A percentile compares a stretch with the other conserved stretches of the same genome.
Evolutionary conservation across 2,329 filamentous ascomycete genomes (phyloP).

Genomic region (Hypomyces rosellus): DNA sequence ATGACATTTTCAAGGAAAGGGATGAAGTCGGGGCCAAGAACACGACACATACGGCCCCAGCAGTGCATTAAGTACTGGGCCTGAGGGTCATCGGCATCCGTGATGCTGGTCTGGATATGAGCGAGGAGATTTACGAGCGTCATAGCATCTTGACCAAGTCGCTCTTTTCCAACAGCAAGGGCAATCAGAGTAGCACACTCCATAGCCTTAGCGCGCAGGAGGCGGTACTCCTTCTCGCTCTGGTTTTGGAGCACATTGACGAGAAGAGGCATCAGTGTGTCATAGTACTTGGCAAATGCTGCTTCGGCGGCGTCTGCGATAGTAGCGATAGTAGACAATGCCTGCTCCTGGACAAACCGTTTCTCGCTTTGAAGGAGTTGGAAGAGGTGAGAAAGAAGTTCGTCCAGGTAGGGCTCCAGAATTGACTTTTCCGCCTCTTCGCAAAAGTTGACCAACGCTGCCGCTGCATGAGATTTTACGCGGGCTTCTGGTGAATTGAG

Average conservation of each 20-base stretch:
- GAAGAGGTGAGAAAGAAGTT: conserved; percentile 78
- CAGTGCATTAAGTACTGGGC: conserved; percentile 97
- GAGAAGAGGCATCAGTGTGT: conserved; percentile 88
- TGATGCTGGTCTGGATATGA: conserved; percentile 78
- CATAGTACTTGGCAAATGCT: conserved; percentile 92
- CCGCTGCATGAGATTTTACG: conserved; percentile 93
- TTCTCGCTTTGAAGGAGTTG: conserved; percentile 85
- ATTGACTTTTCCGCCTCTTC: conserved; percentile 93
- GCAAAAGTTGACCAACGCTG: conserved; percentile 98
- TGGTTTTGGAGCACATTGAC: conserved; percentile 85
- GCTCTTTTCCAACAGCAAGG: conserved; percentile 87
- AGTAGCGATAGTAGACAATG: conserved; percentile 93
- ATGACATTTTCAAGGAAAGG: conserved; percentile 91
- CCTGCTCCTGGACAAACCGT: conserved; percentile 95
- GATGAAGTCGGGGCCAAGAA: conserved; percentile 83
- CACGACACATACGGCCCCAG: conserved; percentile 98
- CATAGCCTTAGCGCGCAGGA: conserved; percentile 96
- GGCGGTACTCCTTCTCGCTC: conserved; percentile 85
- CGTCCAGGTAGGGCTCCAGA: conserved; percentile 87
- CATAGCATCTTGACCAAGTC: conserved; percentile 81
- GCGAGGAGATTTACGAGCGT: conserved; percentile 82
- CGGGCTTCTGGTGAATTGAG: conserved; percentile 84
- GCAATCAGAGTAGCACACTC: conserved; percentile 96
- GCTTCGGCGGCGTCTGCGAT: conserved; percentile 98
- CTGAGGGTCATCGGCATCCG: conserved; percentile 89